Base-by-base conservation (phyloP, 768 basidiomycete species). In the Tricholomella constricta region DNA sequence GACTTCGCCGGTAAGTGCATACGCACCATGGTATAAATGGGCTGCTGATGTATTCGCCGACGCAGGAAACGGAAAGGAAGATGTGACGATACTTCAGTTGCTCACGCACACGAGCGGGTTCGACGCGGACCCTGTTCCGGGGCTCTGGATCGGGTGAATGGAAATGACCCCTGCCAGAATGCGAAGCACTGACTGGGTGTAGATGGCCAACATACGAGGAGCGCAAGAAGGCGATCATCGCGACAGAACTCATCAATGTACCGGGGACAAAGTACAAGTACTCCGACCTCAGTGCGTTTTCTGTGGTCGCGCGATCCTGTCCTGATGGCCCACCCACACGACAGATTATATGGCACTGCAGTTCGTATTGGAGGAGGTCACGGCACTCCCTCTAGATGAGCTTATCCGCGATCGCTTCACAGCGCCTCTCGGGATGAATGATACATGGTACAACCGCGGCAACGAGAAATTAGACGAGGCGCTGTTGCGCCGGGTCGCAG, bases 91-190 rank as follows among this genome's bases (percentile, higher is more conserved):
- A 10, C 45, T 60, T 26, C 65, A 66, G 60, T 62, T 68, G 27
- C 40, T 68, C 9, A 68, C 66, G 15, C 66, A 68, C 41, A 68
- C 65, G 2, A 64, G 65, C 40, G 66, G 66, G 3, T 68, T 68
- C 42, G 63, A 63, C 32, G 59, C 63, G 10, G 66, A 66, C 52
- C 66, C 66, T 22, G 50, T 52, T 34, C 66, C 66, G 17, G 63
- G 57, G 17, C 56, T 68, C 8, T 63, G 62, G 62, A 51, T 54
- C 27, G 65, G 66, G 66, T 64, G 26, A n/a, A n/a, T n/a, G n/a
- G n/a, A n/a, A n/a, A n/a, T n/a, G n/a, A n/a, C n/a, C n/a, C n/a
- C n/a, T n/a, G n/a, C n/a, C n/a, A n/a, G n/a, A n/a, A n/a, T n/a
- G n/a, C n/a, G n/a, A n/a, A n/a, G n/a, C n/a, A n/a, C n/a, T n/a